Evolutionary conservation across 2,329 filamentous ascomycete genomes (phyloP), one percentile per base, ranked within the genome.

Genomic region (Blastomyces gilchristii): DNA sequence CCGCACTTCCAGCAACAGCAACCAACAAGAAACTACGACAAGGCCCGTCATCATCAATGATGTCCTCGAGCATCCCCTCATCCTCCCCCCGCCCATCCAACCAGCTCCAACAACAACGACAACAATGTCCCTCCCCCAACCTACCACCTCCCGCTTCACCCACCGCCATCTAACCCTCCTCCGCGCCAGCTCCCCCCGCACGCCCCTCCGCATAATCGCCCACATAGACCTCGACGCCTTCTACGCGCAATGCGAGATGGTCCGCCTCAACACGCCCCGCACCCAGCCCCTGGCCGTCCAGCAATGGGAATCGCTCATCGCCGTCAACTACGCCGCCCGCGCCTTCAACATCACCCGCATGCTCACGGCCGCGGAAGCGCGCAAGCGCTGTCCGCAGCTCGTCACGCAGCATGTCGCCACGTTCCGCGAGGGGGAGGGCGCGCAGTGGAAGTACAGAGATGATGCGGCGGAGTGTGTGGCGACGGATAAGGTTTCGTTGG

Each of bases 191-290:
- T 86, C 85, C 43, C 81, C 87, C 0, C 85, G 85, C 9, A 91
- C 85, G 60, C 93, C 93, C 0, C 81, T 99, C 45, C 87, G 94
- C 56, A 89, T 95, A 37, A 85, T 97, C 68, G 90, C 91, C 7
- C 92, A 97, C 74, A 86, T 97, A 66, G 94, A 99, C 71, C 86
- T 99, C 64, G 94, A 99, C 83, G 93, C 93, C 49, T 99, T 99
- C 77, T 99, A 99, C 74, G 89, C 89, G 3, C 94, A 99, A 79
- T 97, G 91, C 73, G 94, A 99, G 77, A 95, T 92, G 83, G 86
- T 96, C 11, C 86, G 94, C 8, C 81, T 97, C 54, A 87, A 86
- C 14, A 79, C 89, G 12, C 79, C 87, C 16, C 86, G 90, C 65
- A 84, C 91, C 63, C 83, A 86, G 67, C 94, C 94, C 11, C 83